Base-by-base conservation (phyloP, 2,329 filamentous ascomycete species). In the Podosphaera aphanis region DNA sequence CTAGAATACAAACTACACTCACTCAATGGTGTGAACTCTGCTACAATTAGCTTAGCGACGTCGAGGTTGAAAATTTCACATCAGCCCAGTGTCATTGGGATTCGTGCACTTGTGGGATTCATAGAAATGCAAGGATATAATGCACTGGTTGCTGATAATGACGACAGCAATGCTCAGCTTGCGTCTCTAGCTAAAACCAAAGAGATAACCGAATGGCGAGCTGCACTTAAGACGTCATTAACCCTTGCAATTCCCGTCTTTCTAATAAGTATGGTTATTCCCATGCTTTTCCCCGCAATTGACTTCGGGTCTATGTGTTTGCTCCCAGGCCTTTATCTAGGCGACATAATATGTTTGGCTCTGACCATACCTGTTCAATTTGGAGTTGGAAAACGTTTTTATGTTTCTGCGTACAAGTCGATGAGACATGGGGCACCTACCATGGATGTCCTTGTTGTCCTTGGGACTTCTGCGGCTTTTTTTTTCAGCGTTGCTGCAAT, bases 351-450 rank as follows among this genome's bases (percentile, higher is more conserved):
- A 45, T 94, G 85, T 61, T 65, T 95, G 44, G 57, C 70, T 47
- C 73, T 98, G 43, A 95, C 90, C 10, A 75, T 93, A 54, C 90
- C 90, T 27, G 79, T 98, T 7, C 90, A 98, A 61, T 98, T 98
- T 56, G 90, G 90, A 53, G 83, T 98, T 56, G 90, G 90, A 51
- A 85, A 77, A 62, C 81, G 90, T 13, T 98, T 95, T 60, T 98
- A 98, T 60, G 61, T 79, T 48, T 90, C 84, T 21, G 86, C 88
- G n/a, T 95, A 74, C 64, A 93, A 92, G 60, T 93, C 85, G 1
- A 61, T 98, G 54, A 84, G 80, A 62, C 90, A 98, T 60, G 74
- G 77, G 18, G 82, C 86, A 4, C 88, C 90, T 0, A 98, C 90
- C 1, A 98, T 98, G 90, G 90, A 98, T 59, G 90, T 95, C 1